phyloP scores from a whole-genome alignment of 1,284 basidiomycete species.

The Ceraceosorus guamensis region DNA sequence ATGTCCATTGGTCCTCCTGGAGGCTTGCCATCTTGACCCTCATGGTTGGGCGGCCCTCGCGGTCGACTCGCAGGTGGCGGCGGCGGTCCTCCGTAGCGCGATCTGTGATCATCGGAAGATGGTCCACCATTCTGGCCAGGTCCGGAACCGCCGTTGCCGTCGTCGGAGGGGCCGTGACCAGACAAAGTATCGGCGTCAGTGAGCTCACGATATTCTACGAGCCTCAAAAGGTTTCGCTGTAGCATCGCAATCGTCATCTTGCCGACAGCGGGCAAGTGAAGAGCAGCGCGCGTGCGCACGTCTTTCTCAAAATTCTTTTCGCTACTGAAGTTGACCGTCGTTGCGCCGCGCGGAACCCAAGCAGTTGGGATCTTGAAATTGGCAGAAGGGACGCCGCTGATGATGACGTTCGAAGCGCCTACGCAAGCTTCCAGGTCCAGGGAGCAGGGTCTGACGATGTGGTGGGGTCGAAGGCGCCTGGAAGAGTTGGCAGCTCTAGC shows the following conservation, averaged over 20 bases:
- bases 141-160: background rate
- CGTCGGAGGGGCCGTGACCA: background rate
- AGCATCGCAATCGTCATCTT: constrained; percentile 97
- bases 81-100: no score
- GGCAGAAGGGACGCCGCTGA: constrained; percentile 53
- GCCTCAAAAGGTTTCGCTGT: constrained; percentile 71
- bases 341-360: constrained; percentile 82
- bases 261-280: constrained; percentile 68
- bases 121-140: background rate
- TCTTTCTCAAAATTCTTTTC: constrained; percentile 96
- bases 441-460: constrained; percentile 57
- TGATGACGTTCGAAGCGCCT: constrained; percentile 37
- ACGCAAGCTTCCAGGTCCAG: constrained; percentile 31
- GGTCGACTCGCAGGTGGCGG: no score
- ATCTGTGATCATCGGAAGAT: background rate
- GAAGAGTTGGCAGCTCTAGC: constrained; percentile 56
- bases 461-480: constrained; percentile 56
- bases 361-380: constrained; percentile 82
- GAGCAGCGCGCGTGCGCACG: constrained; percentile 66
- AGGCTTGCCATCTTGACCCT: no score
- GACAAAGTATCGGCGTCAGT: background rate
- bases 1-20: no score
- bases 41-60: no score
- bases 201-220: constrained; percentile 34
- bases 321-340: constrained; percentile 85